Evolutionary conservation across 1,139 yeast genomes (phyloP), one percentile per base, ranked within the genome.

Genomic region (Nakaseomyces nivariensis): DNA sequence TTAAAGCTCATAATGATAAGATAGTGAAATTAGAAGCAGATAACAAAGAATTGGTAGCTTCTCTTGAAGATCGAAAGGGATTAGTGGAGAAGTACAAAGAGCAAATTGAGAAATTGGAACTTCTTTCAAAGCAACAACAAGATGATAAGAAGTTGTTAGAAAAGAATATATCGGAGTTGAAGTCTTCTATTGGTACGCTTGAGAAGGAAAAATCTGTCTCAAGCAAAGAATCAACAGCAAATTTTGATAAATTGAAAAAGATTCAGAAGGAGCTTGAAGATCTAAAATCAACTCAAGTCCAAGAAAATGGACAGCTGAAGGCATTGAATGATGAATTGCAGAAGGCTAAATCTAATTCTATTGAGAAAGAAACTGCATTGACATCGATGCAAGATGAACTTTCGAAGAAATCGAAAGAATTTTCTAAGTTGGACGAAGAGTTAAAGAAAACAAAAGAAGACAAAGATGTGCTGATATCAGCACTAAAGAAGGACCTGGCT

Each of bases 71-170:
- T 32, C 38, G 43, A 38, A 38, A 38, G 22, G 17, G 11, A 5
- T 3, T 8, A 1, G 22, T 25, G 6, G 42, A 38, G 5, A 25
- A 11, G 13, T 17, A 8, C 8, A 6, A 38, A 38, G 9, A 38
- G 8, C 7, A 26, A 25, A 25, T n/a, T 33, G 52, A 48, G 17
- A 43, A 52, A 26, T 33, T 54, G 36, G 51, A 46, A 31, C 22
- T 17, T 17, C 22, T 17, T 17, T 17, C 22, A 17, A 17, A 17
- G 22, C 22, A 17, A 11, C 13, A 48, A 10, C 24, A 32, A n/a
- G 13, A 42, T 17, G 43, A 25, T 7, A 31, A 37, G 34, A 33
- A 22, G 50, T 41, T 24, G 25, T 46, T 25, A 26, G 42, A 22
- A 22, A 40, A n/a, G 43, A 37, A 26, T 42, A 44, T 33, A 47